Evolutionary conservation across 1,284 basidiomycete species (phyloP), one percentile per base, ranked within the genome.

Genomic region (Entoloma clypeatum): DNA sequence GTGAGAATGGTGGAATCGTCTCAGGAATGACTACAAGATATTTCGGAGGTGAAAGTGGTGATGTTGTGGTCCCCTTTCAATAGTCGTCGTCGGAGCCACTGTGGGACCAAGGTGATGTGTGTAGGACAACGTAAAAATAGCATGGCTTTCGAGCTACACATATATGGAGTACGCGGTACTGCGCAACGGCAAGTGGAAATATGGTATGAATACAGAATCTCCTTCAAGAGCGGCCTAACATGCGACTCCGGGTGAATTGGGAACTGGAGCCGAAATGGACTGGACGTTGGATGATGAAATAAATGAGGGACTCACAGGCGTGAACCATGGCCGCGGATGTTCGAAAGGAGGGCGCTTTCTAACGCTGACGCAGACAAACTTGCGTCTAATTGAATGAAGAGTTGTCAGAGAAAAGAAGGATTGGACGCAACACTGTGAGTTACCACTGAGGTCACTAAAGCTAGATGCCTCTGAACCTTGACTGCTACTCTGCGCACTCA

Each of bases 391-490:
- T 19, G 36, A 30, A 22, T 11, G n/a, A 45, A 27, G 21, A 11
- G 24, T 33, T 3, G 18, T 51, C 23, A 50, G 39, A 21, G 16
- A 33, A 35, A n/a, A 17, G 27, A 32, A 5, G 8, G 17, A 21
- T 8, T 41, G 30, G 16, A 27, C 29, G 25, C 21, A 19, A 7
- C 21, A 32, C 18, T 19, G 14, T 33, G 17, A 61, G 75, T 54
- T 53, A 86, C 86, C 86, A 54, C 87, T 90, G 29, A 89, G 55
- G 56, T 90, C 86, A 54, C 86, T 88, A 53, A 88, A 87, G 59
- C 87, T 90, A 3, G 86, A 88, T 0, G 85, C 75, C 35, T 77
- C 75, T 8, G 81, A 85, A 2, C 74, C 79, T 17, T 81, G 73
- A 44, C 70, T 79, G 51, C 84, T 87, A 26, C 72, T 74, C 29